A percentile compares a stretch with the other conserved stretches of the same genome.
Conservation (phyloP, 176 grass and related monocot species). For the Miscanthus lutarioriparius region DNA sequence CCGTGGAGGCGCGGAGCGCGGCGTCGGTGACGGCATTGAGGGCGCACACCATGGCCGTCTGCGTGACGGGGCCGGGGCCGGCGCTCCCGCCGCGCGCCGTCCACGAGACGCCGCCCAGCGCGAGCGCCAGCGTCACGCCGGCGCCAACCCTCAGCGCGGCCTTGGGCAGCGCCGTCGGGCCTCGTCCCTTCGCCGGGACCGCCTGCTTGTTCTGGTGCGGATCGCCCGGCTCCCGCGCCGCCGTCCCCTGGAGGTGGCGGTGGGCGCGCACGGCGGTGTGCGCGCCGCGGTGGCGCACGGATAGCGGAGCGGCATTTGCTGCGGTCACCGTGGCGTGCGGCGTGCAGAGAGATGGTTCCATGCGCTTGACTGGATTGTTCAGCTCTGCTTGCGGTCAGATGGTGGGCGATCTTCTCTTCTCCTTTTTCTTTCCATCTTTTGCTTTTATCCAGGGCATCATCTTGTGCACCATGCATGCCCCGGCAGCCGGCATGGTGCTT, state of each 20-base stretch:
- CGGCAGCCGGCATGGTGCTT: neutral
- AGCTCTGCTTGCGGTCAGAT: neutral
- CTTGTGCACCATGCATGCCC: neutral
- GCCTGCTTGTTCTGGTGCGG: too few species aligned
- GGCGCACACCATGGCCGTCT: constrained; percentile 10
- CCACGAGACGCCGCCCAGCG: constrained; percentile 40
- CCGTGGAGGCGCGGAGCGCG: neutral
- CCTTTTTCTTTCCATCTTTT: neutral
- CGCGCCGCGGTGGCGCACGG: neutral
- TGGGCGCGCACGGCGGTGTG: neutral
- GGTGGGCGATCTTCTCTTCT: neutral
- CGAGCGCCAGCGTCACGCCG: constrained; percentile 43
- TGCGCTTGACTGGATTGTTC: neutral
- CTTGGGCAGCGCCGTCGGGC: too few species aligned
- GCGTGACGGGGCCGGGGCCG: neutral
- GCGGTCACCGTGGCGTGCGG: neutral
- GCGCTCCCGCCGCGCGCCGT: constrained; percentile 28
- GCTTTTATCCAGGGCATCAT: neutral
- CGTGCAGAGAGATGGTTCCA: neutral
- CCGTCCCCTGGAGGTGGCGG: neutral
- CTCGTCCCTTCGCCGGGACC: neutral
- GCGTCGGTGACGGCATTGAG: constrained; percentile 30
- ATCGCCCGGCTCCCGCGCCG: neutral
- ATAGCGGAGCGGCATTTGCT: neutral
- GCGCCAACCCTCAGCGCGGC: constrained; percentile 39